Percentiles rank a stretch among this genome's conserved stretches.
Evolutionary conservation across 169 alveolate species (phyloP).

Genomic region (Babesia gibsoni): DNA sequence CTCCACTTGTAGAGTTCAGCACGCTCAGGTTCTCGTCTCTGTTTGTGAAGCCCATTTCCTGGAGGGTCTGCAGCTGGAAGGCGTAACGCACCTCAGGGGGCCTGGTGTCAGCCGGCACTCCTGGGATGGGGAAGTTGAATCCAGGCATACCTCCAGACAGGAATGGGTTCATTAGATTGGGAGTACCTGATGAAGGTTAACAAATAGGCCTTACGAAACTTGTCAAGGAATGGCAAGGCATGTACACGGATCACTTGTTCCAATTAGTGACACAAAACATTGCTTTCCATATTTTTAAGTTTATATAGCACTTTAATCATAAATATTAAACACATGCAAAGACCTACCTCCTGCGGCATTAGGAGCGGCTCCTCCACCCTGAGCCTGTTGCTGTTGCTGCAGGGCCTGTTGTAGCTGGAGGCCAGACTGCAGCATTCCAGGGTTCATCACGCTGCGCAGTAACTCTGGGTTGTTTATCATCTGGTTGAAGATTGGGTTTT

Average conservation of each 20-base stretch:
- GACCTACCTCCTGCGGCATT: neutral
- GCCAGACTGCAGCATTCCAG: slow-evolving; percentile 79
- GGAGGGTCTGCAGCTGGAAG: slow-evolving; percentile 82
- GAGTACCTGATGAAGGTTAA: too few relatives aligned
- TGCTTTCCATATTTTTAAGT: neutral
- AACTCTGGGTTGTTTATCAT: slow-evolving; percentile 84
- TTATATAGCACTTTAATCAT: neutral
- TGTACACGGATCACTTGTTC: too few relatives aligned
- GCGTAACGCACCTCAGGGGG: slow-evolving; percentile 82
- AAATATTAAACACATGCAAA: neutral
- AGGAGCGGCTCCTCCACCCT: neutral
- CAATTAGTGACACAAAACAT: too few relatives aligned
- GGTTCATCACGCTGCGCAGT: slow-evolving; percentile 79
- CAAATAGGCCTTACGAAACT: too few relatives aligned
- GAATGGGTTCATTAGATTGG: slow-evolving; percentile 3
- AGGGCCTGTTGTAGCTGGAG: slow-evolving; percentile 73
- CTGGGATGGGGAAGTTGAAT: slow-evolving; percentile 19
- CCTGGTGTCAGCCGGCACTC: slow-evolving; percentile 66
- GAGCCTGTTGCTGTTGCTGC: slow-evolving; percentile 33
- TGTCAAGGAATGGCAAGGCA: too few relatives aligned
- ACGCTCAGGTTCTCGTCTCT: slow-evolving; percentile 89
- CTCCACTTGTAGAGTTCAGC: slow-evolving; percentile 90
- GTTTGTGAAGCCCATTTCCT: slow-evolving; percentile 94
- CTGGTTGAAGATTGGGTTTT: slow-evolving; percentile 79
- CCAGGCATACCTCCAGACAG: slow-evolving; percentile 30